Evolutionary conservation across 257 asterid species (phyloP), one percentile per base, ranked within the genome.

Genomic region (Ballota nigra): DNA sequence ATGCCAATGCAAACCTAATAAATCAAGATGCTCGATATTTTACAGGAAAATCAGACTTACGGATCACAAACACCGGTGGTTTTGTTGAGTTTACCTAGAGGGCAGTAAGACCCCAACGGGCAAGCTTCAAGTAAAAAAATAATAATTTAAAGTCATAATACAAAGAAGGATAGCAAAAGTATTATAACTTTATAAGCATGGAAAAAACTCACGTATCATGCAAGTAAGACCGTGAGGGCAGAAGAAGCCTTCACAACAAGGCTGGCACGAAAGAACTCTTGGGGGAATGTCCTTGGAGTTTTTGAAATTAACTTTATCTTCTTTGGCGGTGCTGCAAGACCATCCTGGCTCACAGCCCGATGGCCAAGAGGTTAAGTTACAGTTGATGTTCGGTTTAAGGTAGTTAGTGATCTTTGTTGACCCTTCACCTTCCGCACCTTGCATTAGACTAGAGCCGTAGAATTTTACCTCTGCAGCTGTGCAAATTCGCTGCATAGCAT

Each of bases 311-410:
- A 89, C 90, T 49, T 83, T 69, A 28, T 33, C 72, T 45, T 83
- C 82, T 59, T 40, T 68, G 53, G 72, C 86, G 1, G 79, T 84
- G 43, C 90, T 87, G 78, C 99, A 92, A 41, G 97, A 82, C 99
- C 99, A 95, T n/a, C 99, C 99, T 0, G 99, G 93, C 81, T 95
- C 99, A 43, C 99, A 95, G 5, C 98, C 99, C 15, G 89, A 13
- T 33, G 81, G 78, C 98, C 99, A 95, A 4, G 96, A 80, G 43
- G 95, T 19, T 72, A 95, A 73, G 80, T 95, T 89, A 71, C 99
- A 95, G 74, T 92, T 95, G 78, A 57, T 85, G 83, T 95, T 95
- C 6, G 97, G 98, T 64, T 73, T 78, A 24, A 95, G 72, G 77
- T 79, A 86, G 75, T 77, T 81, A n/a, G 55, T 75, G 45, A 75